Base-by-base conservation (phyloP, 805 yeast genomes). In the Wickerhamiella cacticola region DNA sequence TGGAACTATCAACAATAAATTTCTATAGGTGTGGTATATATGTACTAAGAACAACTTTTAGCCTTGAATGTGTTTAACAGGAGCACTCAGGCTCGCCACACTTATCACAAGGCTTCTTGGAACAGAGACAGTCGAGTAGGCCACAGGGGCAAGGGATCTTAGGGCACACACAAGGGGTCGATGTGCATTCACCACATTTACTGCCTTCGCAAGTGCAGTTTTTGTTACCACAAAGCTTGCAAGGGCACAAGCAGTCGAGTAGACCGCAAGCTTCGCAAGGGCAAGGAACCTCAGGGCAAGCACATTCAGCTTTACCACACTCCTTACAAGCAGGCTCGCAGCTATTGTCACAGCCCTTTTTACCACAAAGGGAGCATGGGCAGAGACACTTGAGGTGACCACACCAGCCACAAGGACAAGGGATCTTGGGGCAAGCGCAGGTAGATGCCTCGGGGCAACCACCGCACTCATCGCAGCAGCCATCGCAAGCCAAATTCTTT, bases 401-500 rank as follows among this genome's bases (percentile, higher is more conserved):
- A 19, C 44, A 41, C 35, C 34, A 41, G 25, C 35, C 22, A 19
- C 44, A 42, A 5, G 45, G 45, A 39, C 39, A 31, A 15, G 45
- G 45, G 35, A 29, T 12, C 24, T 28, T 29, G 26, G 36, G 39
- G 45, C 45, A 42, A 15, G 16, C 22, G 39, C 45, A 42, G n/a
- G 42, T 19, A n/a, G 12, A 4, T 6, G 13, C 12, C 21, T 42
- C 39, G 15, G 45, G 39, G 39, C 39, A 42, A 5, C 39, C 45
- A 15, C 45, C 45, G 18, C 45, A 42, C 21, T 42, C 38, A 19
- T 42, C 38, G 26, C 45, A 42, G 21, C 36, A 31, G 42, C 42
- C 42, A 9, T 39, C 42, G 15, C 42, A 39, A 13, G 29, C 42
- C 18, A 39, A n/a, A n/a, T 39, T 39, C 29, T 42, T 28, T 22